Base-by-base conservation (phyloP, 169 alveolate genomes). In the Hepatocystis sp. region DNA sequence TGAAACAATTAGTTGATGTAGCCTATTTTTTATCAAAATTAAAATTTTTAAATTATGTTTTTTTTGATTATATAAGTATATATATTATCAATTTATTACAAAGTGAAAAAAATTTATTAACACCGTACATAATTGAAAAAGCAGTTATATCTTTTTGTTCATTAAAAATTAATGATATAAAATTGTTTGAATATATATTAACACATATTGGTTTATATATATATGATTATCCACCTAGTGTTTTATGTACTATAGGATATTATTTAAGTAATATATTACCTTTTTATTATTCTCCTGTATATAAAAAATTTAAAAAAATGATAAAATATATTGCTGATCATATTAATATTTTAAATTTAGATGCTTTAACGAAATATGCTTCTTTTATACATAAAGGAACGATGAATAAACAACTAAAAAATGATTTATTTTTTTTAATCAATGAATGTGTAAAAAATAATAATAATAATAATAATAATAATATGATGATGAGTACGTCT, bases 91-190 rank as follows among this genome's bases (percentile, higher is more conserved):
- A 89, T 40, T 67, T 66, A 84, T 49, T 85, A 49, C 55, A 42
- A 61, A 28, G 21, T 39, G 27, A 19, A 32, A 27, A 53, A 52
- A 46, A 76, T 27, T 66, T 53, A 23, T 27, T 51, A 66, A 84
- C 81, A 11, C 95, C 95, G 0, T 27, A 55, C 17, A 32, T 92
- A 1, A 25, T 67, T 15, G 71, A 90, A 27, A 65, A 86, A 60
- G 67, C 65, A 10, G 68, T 86, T 2, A 10, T 46, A 32, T 71
- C 92, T 0, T 92, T 84, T 58, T 32, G 58, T 63, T 81, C 32
- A 27, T 55, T 88, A 44, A 92, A 92, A 66, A 67, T 92, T n/a
- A 92, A 90, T 67, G 95, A 92, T 40, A 60, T 90, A 25, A 52
- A 56, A 0, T 85, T 92, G n/a, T 86, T 90, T 66, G 76, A 85